Conservation (phyloP, 306 rosid species). For the Cucumis cinereus region DNA sequence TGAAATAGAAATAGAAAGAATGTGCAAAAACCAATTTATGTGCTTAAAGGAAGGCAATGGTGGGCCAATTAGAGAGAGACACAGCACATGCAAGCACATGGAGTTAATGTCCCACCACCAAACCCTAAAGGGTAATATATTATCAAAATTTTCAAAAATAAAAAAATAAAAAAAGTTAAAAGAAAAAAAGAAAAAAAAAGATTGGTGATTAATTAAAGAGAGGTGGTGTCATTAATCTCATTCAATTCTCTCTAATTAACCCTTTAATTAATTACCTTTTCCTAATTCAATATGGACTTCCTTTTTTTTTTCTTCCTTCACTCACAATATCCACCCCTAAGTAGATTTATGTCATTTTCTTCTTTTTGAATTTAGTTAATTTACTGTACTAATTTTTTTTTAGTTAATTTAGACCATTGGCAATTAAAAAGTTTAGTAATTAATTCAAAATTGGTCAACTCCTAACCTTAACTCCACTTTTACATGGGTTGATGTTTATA, state of each 20-base stretch:
- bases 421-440: background rate
- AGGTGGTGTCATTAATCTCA: background rate
- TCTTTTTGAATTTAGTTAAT: background rate
- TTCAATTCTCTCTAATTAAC: background rate
- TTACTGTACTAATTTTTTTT: background rate
- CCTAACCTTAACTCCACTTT: background rate
- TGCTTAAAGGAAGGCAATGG: slow-evolving; percentile 37
- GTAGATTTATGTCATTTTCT: background rate
- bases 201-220: background rate
- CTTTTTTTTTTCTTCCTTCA: background rate
- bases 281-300: background rate
- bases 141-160: slow-evolving; percentile 1
- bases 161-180: background rate
- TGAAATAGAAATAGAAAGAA: slow-evolving; percentile 22
- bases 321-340: background rate
- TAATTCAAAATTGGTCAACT: background rate
- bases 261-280: background rate
- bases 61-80: slow-evolving; percentile 75
- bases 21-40: slow-evolving; percentile 51
- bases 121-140: slow-evolving; percentile 36
- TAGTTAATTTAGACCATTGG: background rate
- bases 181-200: background rate
- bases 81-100: slow-evolving; percentile 98
- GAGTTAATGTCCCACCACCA: slow-evolving; percentile 59
- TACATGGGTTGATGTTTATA: background rate